Base-by-base conservation (phyloP, 495 filamentous ascomycete species). In the Aspergillus kassunensis region DNA sequence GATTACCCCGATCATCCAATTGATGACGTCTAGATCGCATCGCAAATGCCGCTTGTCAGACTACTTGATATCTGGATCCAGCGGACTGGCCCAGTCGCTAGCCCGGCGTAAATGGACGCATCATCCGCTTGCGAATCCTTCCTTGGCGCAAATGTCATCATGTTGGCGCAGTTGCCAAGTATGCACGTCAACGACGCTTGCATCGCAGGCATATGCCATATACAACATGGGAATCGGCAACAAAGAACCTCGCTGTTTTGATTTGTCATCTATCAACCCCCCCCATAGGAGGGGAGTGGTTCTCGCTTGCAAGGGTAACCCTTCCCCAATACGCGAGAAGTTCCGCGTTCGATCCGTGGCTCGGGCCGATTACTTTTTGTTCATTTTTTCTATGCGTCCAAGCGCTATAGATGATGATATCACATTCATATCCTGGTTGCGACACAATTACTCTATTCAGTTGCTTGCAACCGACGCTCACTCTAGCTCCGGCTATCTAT, bases 311-410 rank as follows among this genome's bases (percentile, higher is more conserved):
- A n/a, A 71, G 68, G 66, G 68, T 53, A 31, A 11, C 51, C 58
- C 46, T 27, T 52, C 54, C 44, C 54, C 52, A 57, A 55, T 54
- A 44, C 69, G 67, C 65, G 65, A 69, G 68, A 73, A 67, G 66
- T 68, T 65, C 69, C 68, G 68, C 63, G n/a, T n/a, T 70, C 69
- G 62, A 71, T 67, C 66, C 65, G 61, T 64, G 64, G 66, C 56
- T 61, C 62, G 63, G 64, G 62, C 63, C 70, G 24, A 27, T 23
- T 35, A n/a, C 5, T 49, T 46, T 33, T 44, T 57, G 30, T 19
- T 30, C 15, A 43, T 24, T 19, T 21, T 31, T 39, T 21, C 29
- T 44, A 25, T 53, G 30, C 11, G 4, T 18, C 24, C n/a, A n/a
- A n/a, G n/a, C n/a, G n/a, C n/a, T n/a, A n/a, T n/a, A n/a, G n/a